A percentile compares a stretch with the other conserved stretches of the same genome.
Conservation (phyloP, 2,329 filamentous ascomycete species). For the Beauveria medogensis region DNA sequence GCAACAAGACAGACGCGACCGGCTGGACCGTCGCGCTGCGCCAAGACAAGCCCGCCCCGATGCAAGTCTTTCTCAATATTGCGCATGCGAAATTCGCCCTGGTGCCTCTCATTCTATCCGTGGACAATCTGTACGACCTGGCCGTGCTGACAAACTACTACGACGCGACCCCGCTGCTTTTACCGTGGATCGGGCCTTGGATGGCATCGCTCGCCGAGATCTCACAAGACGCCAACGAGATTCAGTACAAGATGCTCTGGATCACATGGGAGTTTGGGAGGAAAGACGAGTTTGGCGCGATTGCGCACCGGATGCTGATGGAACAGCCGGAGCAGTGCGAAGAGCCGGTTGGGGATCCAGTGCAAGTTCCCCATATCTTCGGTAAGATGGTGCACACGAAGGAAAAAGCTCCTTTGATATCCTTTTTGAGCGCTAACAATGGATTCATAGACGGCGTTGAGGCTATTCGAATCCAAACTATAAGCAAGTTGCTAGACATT, state of each 20-base stretch:
- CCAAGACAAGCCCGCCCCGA: neutral
- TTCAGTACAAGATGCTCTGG: slow-evolving; percentile 21
- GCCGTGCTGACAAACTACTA: slow-evolving; percentile 24
- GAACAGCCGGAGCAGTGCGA: neutral
- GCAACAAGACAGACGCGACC: neutral
- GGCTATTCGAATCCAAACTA: neutral
- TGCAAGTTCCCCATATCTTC: neutral
- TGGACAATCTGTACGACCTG: slow-evolving; percentile 20
- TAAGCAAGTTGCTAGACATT: neutral
- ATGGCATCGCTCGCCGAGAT: slow-evolving; percentile 14
- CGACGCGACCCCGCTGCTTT: slow-evolving; percentile 18
- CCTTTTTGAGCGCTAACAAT: neutral
- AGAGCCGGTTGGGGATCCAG: neutral
- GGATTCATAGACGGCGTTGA: neutral
- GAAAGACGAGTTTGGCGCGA: slow-evolving; percentile 16
- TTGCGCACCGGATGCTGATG: slow-evolving; percentile 5
- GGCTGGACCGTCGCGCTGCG: neutral
- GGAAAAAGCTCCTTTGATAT: no score
- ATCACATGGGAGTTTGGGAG: slow-evolving; percentile 25
- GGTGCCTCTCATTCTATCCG: slow-evolving; percentile 17
- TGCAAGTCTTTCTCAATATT: neutral
- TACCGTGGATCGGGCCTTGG: slow-evolving; percentile 20
- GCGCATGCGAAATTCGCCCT: neutral
- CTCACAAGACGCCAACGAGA: slow-evolving; percentile 11
- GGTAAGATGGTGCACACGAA: neutral